phyloP scores from a whole-genome alignment of 306 rosid species.

The Hippophae rhamnoides region DNA sequence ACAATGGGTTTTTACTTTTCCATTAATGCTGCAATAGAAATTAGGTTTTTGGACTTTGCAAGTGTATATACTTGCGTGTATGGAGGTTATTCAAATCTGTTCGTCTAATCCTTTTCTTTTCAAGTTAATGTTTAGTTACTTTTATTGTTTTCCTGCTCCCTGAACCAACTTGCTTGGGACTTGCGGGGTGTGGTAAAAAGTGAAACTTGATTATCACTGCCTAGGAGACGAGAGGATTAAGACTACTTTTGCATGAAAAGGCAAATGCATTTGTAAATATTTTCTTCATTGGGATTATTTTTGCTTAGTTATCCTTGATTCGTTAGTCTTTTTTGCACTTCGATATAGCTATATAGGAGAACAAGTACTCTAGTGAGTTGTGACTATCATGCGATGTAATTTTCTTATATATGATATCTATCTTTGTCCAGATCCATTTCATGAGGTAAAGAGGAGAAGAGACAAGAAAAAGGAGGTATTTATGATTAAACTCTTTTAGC shows the following conservation, averaged over 20 bases:
- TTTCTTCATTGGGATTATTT: background rate
- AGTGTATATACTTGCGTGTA: background rate
- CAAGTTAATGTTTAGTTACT: background rate
- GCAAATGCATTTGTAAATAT: background rate
- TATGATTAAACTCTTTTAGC: background rate
- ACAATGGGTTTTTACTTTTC: background rate
- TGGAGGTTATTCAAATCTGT: background rate
- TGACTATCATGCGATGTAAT: background rate
- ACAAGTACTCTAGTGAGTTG: background rate
- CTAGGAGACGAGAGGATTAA: background rate
- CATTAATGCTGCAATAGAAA: background rate
- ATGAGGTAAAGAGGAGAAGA: slow-evolving; percentile 88
- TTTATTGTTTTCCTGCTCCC: background rate
- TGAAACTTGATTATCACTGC: background rate
- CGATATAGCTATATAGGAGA: too few relatives aligned
- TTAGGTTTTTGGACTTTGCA: background rate
- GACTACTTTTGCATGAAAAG: background rate
- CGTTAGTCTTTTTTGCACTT: too few relatives aligned
- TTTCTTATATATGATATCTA: slow-evolving; percentile 1
- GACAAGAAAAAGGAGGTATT: slow-evolving; percentile 84
- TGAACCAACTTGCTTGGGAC: too few relatives aligned
- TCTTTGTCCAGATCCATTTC: slow-evolving; percentile 64
- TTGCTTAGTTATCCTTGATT: background rate
- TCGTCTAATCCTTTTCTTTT: background rate
- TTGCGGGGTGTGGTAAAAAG: slow-evolving; percentile 3